Evolutionary conservation across 805 yeast species (phyloP).

Genomic region (Cyberlindnera saturnus): DNA sequence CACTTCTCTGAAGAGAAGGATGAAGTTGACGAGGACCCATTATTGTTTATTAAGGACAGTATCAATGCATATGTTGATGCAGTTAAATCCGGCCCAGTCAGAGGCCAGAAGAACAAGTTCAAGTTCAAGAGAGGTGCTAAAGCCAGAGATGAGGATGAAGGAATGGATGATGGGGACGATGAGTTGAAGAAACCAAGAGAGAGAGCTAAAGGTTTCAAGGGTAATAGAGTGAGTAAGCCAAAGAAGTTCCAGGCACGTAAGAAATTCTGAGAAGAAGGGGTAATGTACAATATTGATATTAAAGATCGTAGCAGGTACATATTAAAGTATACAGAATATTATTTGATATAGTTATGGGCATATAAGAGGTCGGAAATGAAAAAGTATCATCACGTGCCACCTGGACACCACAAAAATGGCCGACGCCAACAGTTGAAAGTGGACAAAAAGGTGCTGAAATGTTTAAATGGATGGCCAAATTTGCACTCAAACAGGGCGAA

Average conservation of each 20-base stretch:
- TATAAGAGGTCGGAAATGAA: too few relatives aligned
- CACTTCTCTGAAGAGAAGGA: constrained; percentile 46
- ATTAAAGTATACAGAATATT: too few relatives aligned
- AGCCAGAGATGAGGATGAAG: constrained; percentile 47
- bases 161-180: constrained; percentile 43
- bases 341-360: too few relatives aligned
- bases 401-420: too few relatives aligned
- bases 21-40: constrained; percentile 38
- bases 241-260: constrained; percentile 43
- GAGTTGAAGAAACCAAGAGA: constrained; percentile 18
- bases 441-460: too few relatives aligned
- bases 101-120: constrained; percentile 89
- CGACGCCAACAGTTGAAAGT: too few relatives aligned
- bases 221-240: constrained; percentile 22
- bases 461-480: too few relatives aligned
- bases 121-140: constrained; percentile 69
- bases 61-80: constrained; percentile 93
- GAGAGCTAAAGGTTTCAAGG: constrained; percentile 8
- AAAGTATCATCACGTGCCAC: too few relatives aligned
- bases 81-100: constrained; percentile 83
- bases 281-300: too few relatives aligned
- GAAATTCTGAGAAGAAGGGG: constrained; percentile 39
- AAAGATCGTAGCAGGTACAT: too few relatives aligned
- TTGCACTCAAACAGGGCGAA: too few relatives aligned
- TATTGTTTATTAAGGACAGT: constrained; percentile 46